Evolutionary conservation across 192 early-diverging fungal genomes (phyloP).

Genomic region (Funneliformis mosseae): DNA sequence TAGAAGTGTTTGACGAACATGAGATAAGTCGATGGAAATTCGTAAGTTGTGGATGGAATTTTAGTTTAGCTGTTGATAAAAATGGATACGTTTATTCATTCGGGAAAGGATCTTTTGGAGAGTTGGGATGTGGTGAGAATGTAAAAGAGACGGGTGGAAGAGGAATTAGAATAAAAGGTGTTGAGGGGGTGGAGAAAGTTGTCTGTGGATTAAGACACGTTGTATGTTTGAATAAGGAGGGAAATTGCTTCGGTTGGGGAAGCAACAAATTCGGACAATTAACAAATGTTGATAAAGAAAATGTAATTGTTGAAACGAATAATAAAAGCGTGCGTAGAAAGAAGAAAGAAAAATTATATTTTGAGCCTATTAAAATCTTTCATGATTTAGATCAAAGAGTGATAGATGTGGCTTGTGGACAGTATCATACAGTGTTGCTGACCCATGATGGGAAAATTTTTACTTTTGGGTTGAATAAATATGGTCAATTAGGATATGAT

Average conservation of each 20-base stretch:
- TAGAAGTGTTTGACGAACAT: neutral
- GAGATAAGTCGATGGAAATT: conserved; percentile 15
- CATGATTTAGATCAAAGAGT: conserved; percentile 36
- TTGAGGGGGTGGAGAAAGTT: conserved; percentile 47
- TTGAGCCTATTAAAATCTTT: conserved; percentile 39
- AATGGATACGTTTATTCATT: conserved; percentile 53
- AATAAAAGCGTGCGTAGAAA: conserved; percentile 31
- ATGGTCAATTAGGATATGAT: conserved; percentile 60
- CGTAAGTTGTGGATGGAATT: conserved; percentile 69
- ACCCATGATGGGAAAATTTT: conserved; percentile 50
- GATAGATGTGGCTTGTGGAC: conserved; percentile 63
- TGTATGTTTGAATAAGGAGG: conserved; percentile 51
- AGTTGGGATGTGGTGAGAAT: conserved; percentile 48
- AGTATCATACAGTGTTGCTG: conserved; percentile 59
- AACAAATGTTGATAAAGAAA: conserved; percentile 32
- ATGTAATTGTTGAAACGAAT: neutral
- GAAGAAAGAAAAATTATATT: conserved; percentile 33
- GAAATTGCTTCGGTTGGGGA: conserved; percentile 54
- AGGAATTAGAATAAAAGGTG: conserved; percentile 19
- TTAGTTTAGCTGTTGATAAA: conserved; percentile 49
- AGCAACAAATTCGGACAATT: conserved; percentile 63
- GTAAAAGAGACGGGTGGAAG: conserved; percentile 35
- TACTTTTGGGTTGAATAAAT: conserved; percentile 64
- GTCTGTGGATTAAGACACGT: conserved; percentile 70
- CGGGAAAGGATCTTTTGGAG: conserved; percentile 58